Base-by-base conservation (phyloP, 495 filamentous ascomycete genomes). In the Astrothelium subdiscretum region DNA sequence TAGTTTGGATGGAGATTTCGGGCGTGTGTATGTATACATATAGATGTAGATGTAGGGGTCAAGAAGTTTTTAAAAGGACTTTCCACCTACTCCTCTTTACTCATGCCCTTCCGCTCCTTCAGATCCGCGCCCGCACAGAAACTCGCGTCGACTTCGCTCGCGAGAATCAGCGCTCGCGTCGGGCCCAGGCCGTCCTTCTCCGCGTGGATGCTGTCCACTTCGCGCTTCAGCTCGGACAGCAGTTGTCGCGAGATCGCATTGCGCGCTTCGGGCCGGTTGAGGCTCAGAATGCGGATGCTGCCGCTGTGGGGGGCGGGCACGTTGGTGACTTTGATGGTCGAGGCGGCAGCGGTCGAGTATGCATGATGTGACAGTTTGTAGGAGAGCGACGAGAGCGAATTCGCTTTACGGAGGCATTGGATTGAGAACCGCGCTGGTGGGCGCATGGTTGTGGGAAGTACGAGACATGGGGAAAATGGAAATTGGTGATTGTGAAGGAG, bases 81-180 rank as follows among this genome's bases (percentile, higher is more conserved):
- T n/a, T n/a, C n/a, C n/a, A 71, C 74, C 42, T 67, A 84, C 85
- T 96, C 86, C 59, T 87, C 83, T 60, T 73, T 77, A 2, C 81
- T 87, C 73, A 97, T 90, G 0, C 76, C 79, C 32, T 80, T 81
- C 24, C 92, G 79, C 77, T 97, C 94, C 70, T 96, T 97, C 62
- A 98, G 73, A 67, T 98, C 92, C 1, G 94, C 94, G 32, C 94
- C 94, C 0, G 95, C 91, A 75, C 92, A 97, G 75, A 98, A 98
- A 59, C 83, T 84, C 2, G 81, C 77, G 44, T 96, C 90, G 20
- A 87, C 77, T 6, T 87, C 88, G 65, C 86, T 91, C 13, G 86
- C 86, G 1, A 97, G 63, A 22, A 97, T 82, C 67, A 98, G 67
- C 0, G 86, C 90, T 48, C 94, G 76, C 10, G 91, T 96, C 18